Conservation (phyloP, 2,329 filamentous ascomycete species). For the Paracamarosporium sp. region DNA sequence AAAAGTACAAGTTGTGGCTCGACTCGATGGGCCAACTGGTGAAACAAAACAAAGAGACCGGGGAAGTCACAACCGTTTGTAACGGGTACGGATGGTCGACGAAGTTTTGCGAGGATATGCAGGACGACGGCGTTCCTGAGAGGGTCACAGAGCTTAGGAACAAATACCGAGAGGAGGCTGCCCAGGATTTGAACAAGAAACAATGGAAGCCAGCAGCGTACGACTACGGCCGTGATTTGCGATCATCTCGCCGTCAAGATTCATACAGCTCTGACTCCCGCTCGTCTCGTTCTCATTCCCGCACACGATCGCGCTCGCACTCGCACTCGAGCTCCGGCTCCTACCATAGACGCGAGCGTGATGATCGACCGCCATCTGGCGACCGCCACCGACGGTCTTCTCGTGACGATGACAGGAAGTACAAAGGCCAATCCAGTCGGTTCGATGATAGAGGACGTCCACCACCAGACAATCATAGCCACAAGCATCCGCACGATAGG, state of each 20-base stretch:
- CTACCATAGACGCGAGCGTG: constrained; percentile 16
- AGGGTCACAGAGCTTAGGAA: constrained; percentile 29
- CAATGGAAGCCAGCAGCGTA: not conserved
- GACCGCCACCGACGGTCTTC: constrained; percentile 21
- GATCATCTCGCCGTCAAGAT: constrained; percentile 19
- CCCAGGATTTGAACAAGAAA: not conserved
- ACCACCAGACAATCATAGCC: constrained; percentile 13
- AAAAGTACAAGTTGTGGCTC: constrained; percentile 59
- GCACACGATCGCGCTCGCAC: not conserved
- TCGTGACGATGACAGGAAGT: constrained; percentile 8
- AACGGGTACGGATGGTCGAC: constrained; percentile 91
- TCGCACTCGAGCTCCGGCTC: constrained; percentile 2
- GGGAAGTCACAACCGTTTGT: constrained; percentile 69
- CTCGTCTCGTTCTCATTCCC: constrained; percentile 7
- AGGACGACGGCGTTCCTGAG: constrained; percentile 44
- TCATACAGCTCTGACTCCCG: constrained; percentile 18
- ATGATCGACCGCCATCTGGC: constrained; percentile 8
- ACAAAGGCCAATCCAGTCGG: constrained; percentile 15
- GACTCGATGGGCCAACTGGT: constrained; percentile 77
- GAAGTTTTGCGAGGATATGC: constrained; percentile 82
- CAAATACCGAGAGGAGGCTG: constrained; percentile 7
- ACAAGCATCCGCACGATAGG: constrained; percentile 1
- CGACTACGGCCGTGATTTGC: constrained; percentile 12
- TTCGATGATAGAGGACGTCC: constrained; percentile 16
- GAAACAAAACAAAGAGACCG: constrained; percentile 69